These are phyloP conservation scores for Botryosphaeria dothidea DNA, from an alignment of 2,329 filamentous ascomycete genomes.

Conservation along the genomic window DNA sequence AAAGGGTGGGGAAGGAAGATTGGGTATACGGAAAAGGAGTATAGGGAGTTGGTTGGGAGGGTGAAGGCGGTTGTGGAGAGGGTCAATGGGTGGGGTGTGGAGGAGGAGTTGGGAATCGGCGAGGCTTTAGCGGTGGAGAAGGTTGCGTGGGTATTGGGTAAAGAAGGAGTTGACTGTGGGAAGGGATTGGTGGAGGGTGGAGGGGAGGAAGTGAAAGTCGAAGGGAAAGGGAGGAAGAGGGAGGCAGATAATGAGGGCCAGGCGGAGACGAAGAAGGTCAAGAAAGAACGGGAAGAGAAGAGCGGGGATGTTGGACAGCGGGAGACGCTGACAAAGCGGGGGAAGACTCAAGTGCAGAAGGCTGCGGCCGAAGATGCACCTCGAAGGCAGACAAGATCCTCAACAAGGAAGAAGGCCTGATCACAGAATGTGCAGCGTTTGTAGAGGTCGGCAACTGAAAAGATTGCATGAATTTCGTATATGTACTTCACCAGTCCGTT, in stretches of 20 bases:
- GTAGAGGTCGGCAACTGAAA: too few relatives aligned
- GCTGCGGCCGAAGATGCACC: slow-evolving; percentile 25
- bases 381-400: slow-evolving; percentile 24
- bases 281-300: not conserved
- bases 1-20: slow-evolving; percentile 53
- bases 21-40: slow-evolving; percentile 72
- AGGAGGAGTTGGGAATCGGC: slow-evolving; percentile 49
- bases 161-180: slow-evolving; percentile 30
- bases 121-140: slow-evolving; percentile 66
- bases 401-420: not conserved
- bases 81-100: slow-evolving; percentile 68
- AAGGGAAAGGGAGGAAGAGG: not conserved
- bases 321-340: slow-evolving; percentile 12
- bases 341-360: slow-evolving; percentile 25
- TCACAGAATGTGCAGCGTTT: too few relatives aligned
- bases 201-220: not conserved
- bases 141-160: slow-evolving; percentile 70
- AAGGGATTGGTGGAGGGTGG: slow-evolving; percentile 13
- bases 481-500: too few relatives aligned
- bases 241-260: not conserved
- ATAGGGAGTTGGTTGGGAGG: slow-evolving; percentile 53
- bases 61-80: slow-evolving; percentile 53
- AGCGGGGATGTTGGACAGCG: not conserved
- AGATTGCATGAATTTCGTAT: too few relatives aligned
- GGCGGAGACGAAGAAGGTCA: not conserved